Base-by-base conservation (phyloP, 495 filamentous ascomycete genomes). In the Chaetomium tenue region DNA sequence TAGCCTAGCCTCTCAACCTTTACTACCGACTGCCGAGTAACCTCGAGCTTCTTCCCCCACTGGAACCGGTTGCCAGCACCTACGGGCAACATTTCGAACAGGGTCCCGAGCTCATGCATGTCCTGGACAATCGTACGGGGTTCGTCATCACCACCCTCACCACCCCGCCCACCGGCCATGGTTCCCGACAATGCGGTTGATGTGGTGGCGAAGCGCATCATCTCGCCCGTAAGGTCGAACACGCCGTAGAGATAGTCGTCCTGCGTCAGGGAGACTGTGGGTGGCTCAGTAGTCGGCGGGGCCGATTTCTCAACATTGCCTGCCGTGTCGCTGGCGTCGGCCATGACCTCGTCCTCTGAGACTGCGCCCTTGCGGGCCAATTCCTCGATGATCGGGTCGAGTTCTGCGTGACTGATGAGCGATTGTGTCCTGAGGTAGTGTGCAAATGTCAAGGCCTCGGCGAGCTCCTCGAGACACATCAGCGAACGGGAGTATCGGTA, bases 191-290 rank as follows among this genome's bases (percentile, higher is more conserved):
- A 86, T 0, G 89, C 89, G 69, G 91, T 89, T 22, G 84, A 83
- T 18, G 90, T 91, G 39, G 97, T 93, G 0, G 91, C 92, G 75
- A 96, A 97, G 33, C 92, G 83, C 94, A 98, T 98, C 78, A 98
- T 82, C 76, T 98, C 94, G 12, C 94, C 94, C 0, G 89, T 89
- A 55, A 97, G 81, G 75, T 98, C 94, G 68, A 96, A 97, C 9
- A 98, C 77, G 6, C 95, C 94, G 64, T 95, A 88, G 28, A 97
- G 69, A 72, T 96, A 98, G 74, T 98, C 94, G 11, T 93, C 87
- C 28, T 85, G 82, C 5, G 90, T 90, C n/a, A 91, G 73, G 16
- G 75, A 70, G 47, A 97, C 79, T 9, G 79, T 79, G 0, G 70
- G 71, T 0, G 83, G 82, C 16, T 63, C 59, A 5, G 5, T 20